A percentile compares a stretch with the other conserved stretches of the same genome.
These are phyloP conservation scores for Salix viminalis DNA, from an alignment of 345 rosid species.

Conservation along the genomic window DNA sequence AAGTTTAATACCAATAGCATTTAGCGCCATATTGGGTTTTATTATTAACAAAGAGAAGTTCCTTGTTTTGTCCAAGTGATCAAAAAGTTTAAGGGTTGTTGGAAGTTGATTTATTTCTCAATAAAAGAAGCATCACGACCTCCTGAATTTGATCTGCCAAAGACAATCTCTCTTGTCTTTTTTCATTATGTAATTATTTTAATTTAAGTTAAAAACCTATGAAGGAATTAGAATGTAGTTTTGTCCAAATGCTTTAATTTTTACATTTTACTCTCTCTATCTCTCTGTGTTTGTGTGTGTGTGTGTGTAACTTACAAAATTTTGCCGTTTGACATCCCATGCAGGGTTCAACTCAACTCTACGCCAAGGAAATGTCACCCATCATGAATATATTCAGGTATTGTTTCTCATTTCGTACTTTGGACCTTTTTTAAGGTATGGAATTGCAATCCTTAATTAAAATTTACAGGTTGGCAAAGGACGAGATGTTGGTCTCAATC, in stretches of 20 bases:
- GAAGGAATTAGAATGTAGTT: not conserved
- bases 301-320: not conserved
- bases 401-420: not conserved
- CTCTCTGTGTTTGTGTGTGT: too few species aligned
- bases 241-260: too few species aligned
- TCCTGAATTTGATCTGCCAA: too few species aligned
- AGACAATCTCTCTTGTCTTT: not conserved
- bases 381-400: constrained; percentile 98
- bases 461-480: constrained; percentile 93
- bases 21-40: too few species aligned
- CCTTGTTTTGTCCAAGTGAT: not conserved
- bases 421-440: not conserved
- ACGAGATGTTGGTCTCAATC: constrained; percentile 96
- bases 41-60: too few species aligned
- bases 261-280: too few species aligned
- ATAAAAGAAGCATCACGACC: not conserved
- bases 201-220: not conserved
- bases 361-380: constrained; percentile 96
- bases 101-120: not conserved
- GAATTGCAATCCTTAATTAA: not conserved
- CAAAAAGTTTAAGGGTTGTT: not conserved
- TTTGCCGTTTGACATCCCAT: not conserved
- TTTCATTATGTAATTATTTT: not conserved
- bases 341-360: constrained; percentile 93
- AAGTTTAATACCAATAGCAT: too few species aligned